Evolutionary conservation across 2,329 filamentous ascomycete genomes (phyloP), one percentile per base, ranked within the genome.

Genomic region (Aspergillus nomiae): DNA sequence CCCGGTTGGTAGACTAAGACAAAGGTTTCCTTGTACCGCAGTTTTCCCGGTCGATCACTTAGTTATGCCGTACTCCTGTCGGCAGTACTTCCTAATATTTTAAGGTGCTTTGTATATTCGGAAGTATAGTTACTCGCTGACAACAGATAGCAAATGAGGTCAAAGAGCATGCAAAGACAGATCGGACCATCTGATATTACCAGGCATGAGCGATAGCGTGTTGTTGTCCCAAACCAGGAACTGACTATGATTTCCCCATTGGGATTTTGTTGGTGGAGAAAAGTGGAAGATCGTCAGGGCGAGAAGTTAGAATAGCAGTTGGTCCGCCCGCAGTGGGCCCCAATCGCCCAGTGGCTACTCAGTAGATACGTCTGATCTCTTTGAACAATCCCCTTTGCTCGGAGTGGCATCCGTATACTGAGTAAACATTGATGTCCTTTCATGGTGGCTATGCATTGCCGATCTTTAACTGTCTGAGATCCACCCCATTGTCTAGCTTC

Each of bases 241-340:
- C 6, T 55, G 51, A 14, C 51, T n/a, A 50, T 38, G 8, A 16
- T 36, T 48, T 21, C 56, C 56, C 2, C 8, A 30, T 51, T 51
- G 14, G 56, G 32, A 59, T 45, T 21, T 41, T 51, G 45, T 41
- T 59, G 56, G 45, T 21, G 56, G 56, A 51, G 56, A 59, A 36
- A 59, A 36, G 21, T 30, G 3, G 36, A 50, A 50, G 56, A 59
- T 59, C 56, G 56, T 50, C 56, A 59, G 56, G 56, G 45, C 12
- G 45, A 30, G 28, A 10, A 19, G 32, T 54, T 12, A 21, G 10
- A 24, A 38, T 55, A 55, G 24, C 51, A 38, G 51, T 38, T 55
- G 51, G n/a, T 21, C 32, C 32, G 34, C 32, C 11, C 51, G 51
- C 6, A 36, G 12, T 32, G 51, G 30, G 9, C 19, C 28, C 28